Evolutionary conservation across 2,329 filamentous ascomycete species (phyloP).

Genomic region (Aureobasidium leucospermi): DNA sequence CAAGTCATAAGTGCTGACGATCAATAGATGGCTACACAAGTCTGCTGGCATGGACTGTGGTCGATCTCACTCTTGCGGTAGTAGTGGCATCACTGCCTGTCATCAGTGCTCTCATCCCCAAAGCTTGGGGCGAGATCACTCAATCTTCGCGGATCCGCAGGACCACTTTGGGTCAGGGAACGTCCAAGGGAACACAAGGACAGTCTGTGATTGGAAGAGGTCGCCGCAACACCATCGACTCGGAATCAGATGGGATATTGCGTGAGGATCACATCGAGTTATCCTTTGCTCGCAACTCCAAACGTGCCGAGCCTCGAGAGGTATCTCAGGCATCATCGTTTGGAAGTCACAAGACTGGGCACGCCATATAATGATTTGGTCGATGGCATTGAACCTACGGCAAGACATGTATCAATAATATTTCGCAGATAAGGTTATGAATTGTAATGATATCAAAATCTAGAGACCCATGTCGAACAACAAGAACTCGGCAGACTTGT

Average conservation of each 20-base stretch:
- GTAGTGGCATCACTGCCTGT: conserved; percentile 8
- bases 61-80: conserved; percentile 5
- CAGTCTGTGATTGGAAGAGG: not conserved
- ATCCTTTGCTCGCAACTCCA: not conserved
- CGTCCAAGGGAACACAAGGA: not conserved
- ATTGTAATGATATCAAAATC: not conserved
- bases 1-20: not conserved
- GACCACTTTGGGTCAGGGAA: not conserved
- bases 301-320: not conserved
- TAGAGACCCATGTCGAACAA: conserved; percentile 42
- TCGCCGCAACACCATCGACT: not conserved
- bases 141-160: not conserved
- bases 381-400: too few relatives aligned
- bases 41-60: conserved; percentile 5
- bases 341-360: not conserved
- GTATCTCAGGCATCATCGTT: not conserved
- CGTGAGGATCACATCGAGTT: conserved; percentile 1
- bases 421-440: too few relatives aligned
- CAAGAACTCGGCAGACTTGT: conserved; percentile 41
- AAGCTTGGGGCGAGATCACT: not conserved
- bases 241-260: conserved; percentile 1
- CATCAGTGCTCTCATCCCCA: conserved; percentile 2
- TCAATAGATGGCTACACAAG: not conserved
- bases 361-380: not conserved
- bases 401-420: too few relatives aligned